phyloP scores from a whole-genome alignment of 352 stramenopile species.

The Globisporangium polare region DNA sequence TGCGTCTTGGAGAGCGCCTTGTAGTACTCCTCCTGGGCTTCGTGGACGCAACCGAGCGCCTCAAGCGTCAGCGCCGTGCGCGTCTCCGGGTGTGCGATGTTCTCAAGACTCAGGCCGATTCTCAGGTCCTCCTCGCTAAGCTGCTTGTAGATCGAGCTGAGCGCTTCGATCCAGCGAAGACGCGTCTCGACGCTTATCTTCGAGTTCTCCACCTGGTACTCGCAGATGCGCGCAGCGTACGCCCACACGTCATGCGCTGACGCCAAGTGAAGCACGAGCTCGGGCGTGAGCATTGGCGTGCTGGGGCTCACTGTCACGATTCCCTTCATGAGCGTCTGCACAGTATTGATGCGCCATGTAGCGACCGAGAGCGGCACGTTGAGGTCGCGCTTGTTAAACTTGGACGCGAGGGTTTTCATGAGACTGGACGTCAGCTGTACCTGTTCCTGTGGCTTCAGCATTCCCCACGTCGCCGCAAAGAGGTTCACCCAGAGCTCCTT shows the following conservation, averaged over 20 bases:
- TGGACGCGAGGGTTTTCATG: conserved; percentile 77
- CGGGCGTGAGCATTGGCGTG: conserved; percentile 72
- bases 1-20: conserved; percentile 75
- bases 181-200: conserved; percentile 63
- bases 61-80: conserved; percentile 70
- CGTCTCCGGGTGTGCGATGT: conserved; percentile 73
- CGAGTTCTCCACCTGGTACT: conserved; percentile 80
- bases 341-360: conserved; percentile 69
- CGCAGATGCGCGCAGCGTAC: conserved; percentile 60
- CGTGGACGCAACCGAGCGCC: conserved; percentile 76
- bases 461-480: conserved; percentile 56
- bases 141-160: conserved; percentile 84
- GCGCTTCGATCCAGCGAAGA: conserved; percentile 81
- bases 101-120: conserved; percentile 74
- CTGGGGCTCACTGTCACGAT: conserved; percentile 55
- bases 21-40: conserved; percentile 88
- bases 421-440: conserved; percentile 53
- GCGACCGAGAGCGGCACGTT: conserved; percentile 55
- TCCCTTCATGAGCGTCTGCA: conserved; percentile 80
- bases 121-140: conserved; percentile 83
- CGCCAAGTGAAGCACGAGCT: conserved; percentile 81
- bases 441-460: conserved; percentile 50
- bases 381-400: conserved; percentile 86
- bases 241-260: conserved; percentile 85
- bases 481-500: conserved; percentile 81